Base-by-base conservation (phyloP, 1,139 yeast genomes). In the Protomyces gravidus region DNA sequence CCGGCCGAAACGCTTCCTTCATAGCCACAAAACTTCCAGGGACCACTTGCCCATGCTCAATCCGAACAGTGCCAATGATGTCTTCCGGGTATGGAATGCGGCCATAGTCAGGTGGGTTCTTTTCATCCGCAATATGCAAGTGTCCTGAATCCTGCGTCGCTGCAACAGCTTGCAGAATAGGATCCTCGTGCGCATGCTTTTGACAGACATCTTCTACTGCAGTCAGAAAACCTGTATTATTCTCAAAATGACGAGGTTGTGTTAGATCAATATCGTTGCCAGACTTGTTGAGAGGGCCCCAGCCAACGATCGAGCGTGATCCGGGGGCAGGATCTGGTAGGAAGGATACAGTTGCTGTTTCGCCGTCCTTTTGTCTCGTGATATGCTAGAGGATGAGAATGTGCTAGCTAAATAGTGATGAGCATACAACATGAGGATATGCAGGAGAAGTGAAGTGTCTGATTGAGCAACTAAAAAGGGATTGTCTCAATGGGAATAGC, bases 81-180 rank as follows among this genome's bases (percentile, higher is more conserved):
- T 85, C 85, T 63, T 84, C 89, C 3, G 85, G 80, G 25, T 84
- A 86, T 0, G 94, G 89, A 21, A 81, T 78, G 61, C 94, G 76
- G 11, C 87, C 87, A 64, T 80, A 82, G 25, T 80, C 74, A 0
- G 94, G 90, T 1, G 82, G 78, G 58, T 78, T 81, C 62, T 94
- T 75, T 64, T 84, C 76, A 68, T 87, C 95, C 66, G 82, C 85
- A 48, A 87, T 78, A 5, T 89, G 88, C 85, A 85, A 83, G 70
- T 72, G 83, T 0, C 79, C 72, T 46, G 75, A 70, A 23, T 80
- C 78, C 67, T 80, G 84, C 39, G 80, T 79, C 4, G 82, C 77
- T 1, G 89, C 88, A 63, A 85, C 84, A 68, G 84, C 73, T 27
- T 77, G 74, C 69, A 81, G 85, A 3, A 83, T 69, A 59, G 82